Evolutionary conservation across 768 basidiomycete genomes (phyloP).

Genomic region (Polyporus arcularius): DNA sequence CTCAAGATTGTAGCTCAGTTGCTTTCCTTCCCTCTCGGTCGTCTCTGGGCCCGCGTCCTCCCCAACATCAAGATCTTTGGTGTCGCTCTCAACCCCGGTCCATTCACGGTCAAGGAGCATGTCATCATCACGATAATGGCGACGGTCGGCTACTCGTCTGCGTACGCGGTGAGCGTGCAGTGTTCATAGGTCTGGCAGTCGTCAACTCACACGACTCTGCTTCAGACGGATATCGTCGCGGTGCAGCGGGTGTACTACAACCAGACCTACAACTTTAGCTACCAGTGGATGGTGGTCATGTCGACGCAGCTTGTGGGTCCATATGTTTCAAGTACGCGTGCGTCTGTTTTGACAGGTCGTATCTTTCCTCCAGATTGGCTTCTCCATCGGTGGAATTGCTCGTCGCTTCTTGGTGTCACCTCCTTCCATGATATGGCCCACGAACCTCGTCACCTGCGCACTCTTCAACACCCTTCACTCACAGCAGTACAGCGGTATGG

Average conservation of each 20-base stretch:
- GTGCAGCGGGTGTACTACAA: conserved; percentile 49
- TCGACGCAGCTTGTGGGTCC: conserved; percentile 34
- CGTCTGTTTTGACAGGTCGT: neutral
- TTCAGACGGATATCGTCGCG: conserved; percentile 44
- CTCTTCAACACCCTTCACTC: conserved; percentile 47
- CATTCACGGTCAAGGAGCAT: conserved; percentile 76
- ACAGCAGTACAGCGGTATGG: conserved; percentile 43
- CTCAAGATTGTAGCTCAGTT: conserved; percentile 62
- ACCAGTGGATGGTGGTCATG: conserved; percentile 43
- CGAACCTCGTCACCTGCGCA: conserved; percentile 43
- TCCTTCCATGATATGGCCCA: conserved; percentile 48
- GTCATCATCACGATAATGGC: conserved; percentile 51
- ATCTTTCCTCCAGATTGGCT: conserved; percentile 33
- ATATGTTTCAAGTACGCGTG: too few relatives aligned
- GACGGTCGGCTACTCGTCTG: conserved; percentile 33
- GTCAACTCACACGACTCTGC: neutral
- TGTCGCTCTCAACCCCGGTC: conserved; percentile 60
- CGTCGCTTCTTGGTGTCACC: conserved; percentile 47
- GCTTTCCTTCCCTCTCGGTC: conserved; percentile 65
- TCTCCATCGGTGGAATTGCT: conserved; percentile 44
- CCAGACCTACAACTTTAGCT: conserved; percentile 38
- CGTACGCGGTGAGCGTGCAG: conserved; percentile 32
- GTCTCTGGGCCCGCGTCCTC: conserved; percentile 55
- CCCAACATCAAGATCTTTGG: conserved; percentile 58
- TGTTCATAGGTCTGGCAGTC: neutral